A percentile compares a stretch with the other conserved stretches of the same genome.
Evolutionary conservation across 306 rosid species (phyloP).

Genomic region (Lathyrus aphaca): DNA sequence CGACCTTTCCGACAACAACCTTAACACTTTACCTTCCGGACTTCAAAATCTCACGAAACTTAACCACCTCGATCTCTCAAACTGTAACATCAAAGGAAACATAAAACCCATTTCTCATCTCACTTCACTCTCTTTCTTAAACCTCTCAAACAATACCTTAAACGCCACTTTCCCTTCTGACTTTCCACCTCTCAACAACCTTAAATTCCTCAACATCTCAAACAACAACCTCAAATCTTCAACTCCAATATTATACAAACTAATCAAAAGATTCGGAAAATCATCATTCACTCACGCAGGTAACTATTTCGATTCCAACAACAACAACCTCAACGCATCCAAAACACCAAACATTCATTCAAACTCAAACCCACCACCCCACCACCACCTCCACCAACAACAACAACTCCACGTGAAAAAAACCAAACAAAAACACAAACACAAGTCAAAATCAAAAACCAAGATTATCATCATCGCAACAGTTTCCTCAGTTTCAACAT

Average conservation of each 20-base stretch:
- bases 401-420: background rate
- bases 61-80: slow-evolving; percentile 60
- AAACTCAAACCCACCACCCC: slow-evolving; percentile 35
- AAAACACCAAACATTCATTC: slow-evolving; percentile 38
- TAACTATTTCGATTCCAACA: slow-evolving; percentile 37
- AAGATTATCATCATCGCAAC: slow-evolving; percentile 41
- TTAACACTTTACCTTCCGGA: slow-evolving; percentile 59
- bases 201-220: slow-evolving; percentile 70
- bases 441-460: slow-evolving; percentile 38
- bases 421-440: background rate
- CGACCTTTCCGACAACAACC: slow-evolving; percentile 66
- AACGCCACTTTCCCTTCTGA: slow-evolving; percentile 80
- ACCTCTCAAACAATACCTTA: slow-evolving; percentile 67
- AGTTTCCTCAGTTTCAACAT: slow-evolving; percentile 43
- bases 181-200: slow-evolving; percentile 61
- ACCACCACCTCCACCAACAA: background rate
- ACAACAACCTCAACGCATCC: slow-evolving; percentile 24
- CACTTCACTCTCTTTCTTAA: slow-evolving; percentile 54
- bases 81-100: slow-evolving; percentile 61
- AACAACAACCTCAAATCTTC: slow-evolving; percentile 58
- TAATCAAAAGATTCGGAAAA: slow-evolving; percentile 55
- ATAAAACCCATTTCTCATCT: slow-evolving; percentile 63
- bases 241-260: slow-evolving; percentile 18
- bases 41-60: slow-evolving; percentile 55
- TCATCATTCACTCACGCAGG: slow-evolving; percentile 70